Evolutionary conservation across 345 rosid genomes (phyloP), one percentile per base, ranked within the genome.

Genomic region (Viola odorata): DNA sequence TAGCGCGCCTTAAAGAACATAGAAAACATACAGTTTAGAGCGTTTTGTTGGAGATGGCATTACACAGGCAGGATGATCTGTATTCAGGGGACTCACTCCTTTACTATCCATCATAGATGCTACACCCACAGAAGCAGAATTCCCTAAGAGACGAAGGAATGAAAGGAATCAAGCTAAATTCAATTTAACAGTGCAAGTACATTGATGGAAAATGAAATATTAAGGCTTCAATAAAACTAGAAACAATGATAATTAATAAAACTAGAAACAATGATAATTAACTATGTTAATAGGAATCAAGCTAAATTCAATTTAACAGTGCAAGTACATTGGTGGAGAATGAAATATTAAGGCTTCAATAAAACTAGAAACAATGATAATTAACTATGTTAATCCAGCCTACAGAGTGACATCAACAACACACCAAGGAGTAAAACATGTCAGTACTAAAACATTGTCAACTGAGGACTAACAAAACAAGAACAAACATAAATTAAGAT

Each of bases 1-100:
- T 53, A 9, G 38, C 32, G 42, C 50, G 47, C 53, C 38, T 41
- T 16, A 65, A 63, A 57, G 45, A 68, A 63, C 14, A 37, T 55
- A 76, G 68, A 53, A 53, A 63, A 41, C 84, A 75, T 81, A 83
- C 85, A 70, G 39, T 77, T 79, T 84, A 69, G 73, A 51, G 59
- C 84, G 84, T 62, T 84, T 84, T 66, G 73, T 67, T 60, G 85
- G 77, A 65, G 82, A 83, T 53, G 65, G 72, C 76, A 70, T 60
- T 55, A n/a, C 61, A 58, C 68, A 65, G 55, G 65, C 73, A 5
- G 77, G 78, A 61, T 63, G 66, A 37, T 65, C 76, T 39, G 66
- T 71, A 61, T 57, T 67, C 51, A 64, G 66, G 50, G 67, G 65
- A 72, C 72, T 65, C 61, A 59, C 66, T 67, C 79, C 66, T 70